Evolutionary conservation across 306 rosid species (phyloP).

Genomic region (Fragaria ananassa): DNA sequence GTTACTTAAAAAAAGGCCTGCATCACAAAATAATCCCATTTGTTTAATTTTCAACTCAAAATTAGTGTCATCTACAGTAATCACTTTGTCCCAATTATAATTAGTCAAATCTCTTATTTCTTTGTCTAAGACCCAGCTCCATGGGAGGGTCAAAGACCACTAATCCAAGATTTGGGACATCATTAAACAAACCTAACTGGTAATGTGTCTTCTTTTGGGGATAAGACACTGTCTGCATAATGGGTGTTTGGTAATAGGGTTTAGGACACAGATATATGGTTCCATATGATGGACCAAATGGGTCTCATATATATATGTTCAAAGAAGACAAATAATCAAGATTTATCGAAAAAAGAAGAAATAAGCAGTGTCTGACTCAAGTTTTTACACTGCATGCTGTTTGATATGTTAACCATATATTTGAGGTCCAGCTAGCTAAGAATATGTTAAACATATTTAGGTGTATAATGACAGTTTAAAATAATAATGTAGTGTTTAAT

Average conservation of each 20-base stretch:
- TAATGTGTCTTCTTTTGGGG: slow-evolving; percentile 5
- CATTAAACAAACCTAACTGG: background rate
- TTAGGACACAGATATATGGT: background rate
- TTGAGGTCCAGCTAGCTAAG: background rate
- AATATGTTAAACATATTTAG: background rate
- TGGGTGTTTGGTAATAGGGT: background rate
- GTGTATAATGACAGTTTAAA: background rate
- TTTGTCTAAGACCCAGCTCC: background rate
- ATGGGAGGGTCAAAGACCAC: background rate
- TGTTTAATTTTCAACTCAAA: slow-evolving; percentile 42
- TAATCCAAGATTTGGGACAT: slow-evolving; percentile 1
- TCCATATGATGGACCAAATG: too few species aligned
- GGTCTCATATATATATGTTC: background rate
- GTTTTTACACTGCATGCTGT: background rate
- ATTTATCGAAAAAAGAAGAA: too few species aligned
- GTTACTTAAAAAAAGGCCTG: slow-evolving; percentile 43
- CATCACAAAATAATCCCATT: slow-evolving; percentile 34
- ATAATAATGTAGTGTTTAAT: background rate
- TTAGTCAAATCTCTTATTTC: slow-evolving; percentile 24
- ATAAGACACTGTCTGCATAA: slow-evolving; percentile 1
- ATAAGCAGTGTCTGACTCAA: background rate
- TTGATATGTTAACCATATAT: background rate
- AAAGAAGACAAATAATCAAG: background rate
- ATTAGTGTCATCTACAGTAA: slow-evolving; percentile 31
- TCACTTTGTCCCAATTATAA: slow-evolving; percentile 7